Conservation (phyloP, 1,284 basidiomycete genomes). For the Ustilago bromivora region DNA sequence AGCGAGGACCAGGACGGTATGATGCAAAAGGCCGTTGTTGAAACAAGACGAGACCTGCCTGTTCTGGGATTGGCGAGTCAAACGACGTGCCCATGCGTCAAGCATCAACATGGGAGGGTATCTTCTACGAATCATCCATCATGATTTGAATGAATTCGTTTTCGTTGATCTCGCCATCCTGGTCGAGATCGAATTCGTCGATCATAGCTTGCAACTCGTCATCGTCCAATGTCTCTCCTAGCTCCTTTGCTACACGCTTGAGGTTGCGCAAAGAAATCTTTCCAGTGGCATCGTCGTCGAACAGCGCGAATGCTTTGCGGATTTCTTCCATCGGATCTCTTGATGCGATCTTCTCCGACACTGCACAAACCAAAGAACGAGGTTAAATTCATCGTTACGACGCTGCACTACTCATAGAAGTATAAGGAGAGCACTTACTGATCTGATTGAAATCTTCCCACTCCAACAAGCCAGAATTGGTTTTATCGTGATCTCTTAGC, state of each 20-base stretch:
- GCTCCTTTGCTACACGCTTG: slow-evolving; percentile 92
- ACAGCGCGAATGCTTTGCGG: slow-evolving; percentile 91
- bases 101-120: not conserved
- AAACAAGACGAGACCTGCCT: not conserved
- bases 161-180: slow-evolving; percentile 96
- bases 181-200: slow-evolving; percentile 98
- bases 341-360: slow-evolving; percentile 91
- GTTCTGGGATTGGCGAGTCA: not conserved
- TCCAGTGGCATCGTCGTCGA: slow-evolving; percentile 95
- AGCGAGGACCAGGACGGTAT: not conserved
- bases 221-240: slow-evolving; percentile 94
- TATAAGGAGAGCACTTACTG: slow-evolving; percentile 77
- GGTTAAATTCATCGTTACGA: too few relatives aligned
- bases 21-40: not conserved
- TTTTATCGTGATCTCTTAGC: slow-evolving; percentile 90
- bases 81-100: not conserved
- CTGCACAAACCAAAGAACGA: slow-evolving; percentile 71
- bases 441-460: slow-evolving; percentile 95
- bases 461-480: slow-evolving; percentile 89
- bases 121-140: slow-evolving; percentile 79
- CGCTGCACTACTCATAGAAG: not conserved
- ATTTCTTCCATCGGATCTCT: slow-evolving; percentile 98
- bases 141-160: slow-evolving; percentile 95
- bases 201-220: slow-evolving; percentile 99
- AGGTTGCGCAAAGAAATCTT: slow-evolving; percentile 93